A percentile compares a stretch with the other conserved stretches of the same genome.
These are phyloP conservation scores for Penicillium sp. DNA, from an alignment of 2,329 filamentous ascomycete genomes.

Conservation along the genomic window DNA sequence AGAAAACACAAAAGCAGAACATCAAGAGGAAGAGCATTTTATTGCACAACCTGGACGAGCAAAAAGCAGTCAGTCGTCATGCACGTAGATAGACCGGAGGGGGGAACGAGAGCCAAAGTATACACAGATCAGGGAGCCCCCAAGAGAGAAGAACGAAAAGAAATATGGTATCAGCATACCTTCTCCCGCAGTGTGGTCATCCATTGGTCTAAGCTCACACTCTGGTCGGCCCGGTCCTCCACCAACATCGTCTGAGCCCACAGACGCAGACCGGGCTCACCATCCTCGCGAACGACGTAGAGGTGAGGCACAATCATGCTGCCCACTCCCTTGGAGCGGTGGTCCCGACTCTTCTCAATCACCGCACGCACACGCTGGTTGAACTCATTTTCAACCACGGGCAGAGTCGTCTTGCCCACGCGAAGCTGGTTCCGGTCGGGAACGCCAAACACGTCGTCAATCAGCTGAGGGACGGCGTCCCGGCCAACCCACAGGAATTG, in stretches of 20 bases:
- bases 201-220: conserved; percentile 88
- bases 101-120: conserved; percentile 7
- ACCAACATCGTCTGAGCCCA: conserved; percentile 96
- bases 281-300: conserved; percentile 90
- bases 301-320: conserved; percentile 89
- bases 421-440: conserved; percentile 76
- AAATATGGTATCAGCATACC: conserved; percentile 50
- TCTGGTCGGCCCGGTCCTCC: conserved; percentile 90
- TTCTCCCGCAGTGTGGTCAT: conserved; percentile 89
- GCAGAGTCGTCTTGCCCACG: conserved; percentile 82
- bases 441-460: conserved; percentile 84
- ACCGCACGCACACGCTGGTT: conserved; percentile 89
- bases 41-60: conserved; percentile 14
- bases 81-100: neutral
- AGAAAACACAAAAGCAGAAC: neutral
- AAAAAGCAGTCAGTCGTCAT: conserved; percentile 1
- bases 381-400: conserved; percentile 90
- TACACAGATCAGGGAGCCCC: neutral
- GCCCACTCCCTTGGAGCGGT: conserved; percentile 78
- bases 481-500: conserved; percentile 97
- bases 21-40: conserved; percentile 2
- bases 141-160: too few species aligned
- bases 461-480: conserved; percentile 82
- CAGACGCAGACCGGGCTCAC: conserved; percentile 86
- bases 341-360: conserved; percentile 84